A percentile compares a stretch with the other conserved stretches of the same genome.
Conservation (phyloP, 2,329 filamentous ascomycete species). For the Penicillium capsulatum region DNA sequence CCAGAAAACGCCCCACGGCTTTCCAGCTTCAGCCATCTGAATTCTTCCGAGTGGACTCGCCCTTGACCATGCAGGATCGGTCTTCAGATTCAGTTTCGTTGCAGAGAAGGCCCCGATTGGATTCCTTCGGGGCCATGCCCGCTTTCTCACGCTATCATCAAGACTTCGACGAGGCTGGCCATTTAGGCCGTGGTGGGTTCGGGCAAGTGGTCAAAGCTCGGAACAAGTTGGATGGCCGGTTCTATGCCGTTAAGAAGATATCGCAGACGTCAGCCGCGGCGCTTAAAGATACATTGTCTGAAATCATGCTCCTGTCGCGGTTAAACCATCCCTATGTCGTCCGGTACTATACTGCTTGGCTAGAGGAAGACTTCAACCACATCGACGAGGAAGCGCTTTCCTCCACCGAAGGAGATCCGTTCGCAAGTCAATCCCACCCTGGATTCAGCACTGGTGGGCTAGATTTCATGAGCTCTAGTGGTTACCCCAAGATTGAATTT, state of each 20-base stretch:
- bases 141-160: slow-evolving; percentile 72
- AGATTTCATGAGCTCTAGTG: slow-evolving; percentile 89
- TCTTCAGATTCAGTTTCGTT: slow-evolving; percentile 43
- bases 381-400: slow-evolving; percentile 42
- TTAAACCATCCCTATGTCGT: slow-evolving; percentile 86
- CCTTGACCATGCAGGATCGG: slow-evolving; percentile 36
- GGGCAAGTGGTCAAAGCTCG: slow-evolving; percentile 93
- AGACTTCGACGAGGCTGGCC: slow-evolving; percentile 86
- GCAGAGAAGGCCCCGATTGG: slow-evolving; percentile 55
- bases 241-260: slow-evolving; percentile 97
- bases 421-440: slow-evolving; percentile 24
- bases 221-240: slow-evolving; percentile 86
- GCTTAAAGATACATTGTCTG: slow-evolving; percentile 63
- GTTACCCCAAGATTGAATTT: slow-evolving; percentile 72
- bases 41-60: slow-evolving; percentile 42
- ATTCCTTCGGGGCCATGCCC: slow-evolving; percentile 55
- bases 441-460: slow-evolving; percentile 72
- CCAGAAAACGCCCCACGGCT: slow-evolving; percentile 77
- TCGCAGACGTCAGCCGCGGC: slow-evolving; percentile 70
- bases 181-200: slow-evolving; percentile 88
- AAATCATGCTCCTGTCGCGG: slow-evolving; percentile 84
- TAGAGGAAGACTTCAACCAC: slow-evolving; percentile 60
- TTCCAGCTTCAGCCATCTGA: slow-evolving; percentile 63
- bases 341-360: slow-evolving; percentile 93
- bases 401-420: slow-evolving; percentile 54